Conservation (phyloP, 1,284 basidiomycete species). For the Marasmius fiardii region DNA sequence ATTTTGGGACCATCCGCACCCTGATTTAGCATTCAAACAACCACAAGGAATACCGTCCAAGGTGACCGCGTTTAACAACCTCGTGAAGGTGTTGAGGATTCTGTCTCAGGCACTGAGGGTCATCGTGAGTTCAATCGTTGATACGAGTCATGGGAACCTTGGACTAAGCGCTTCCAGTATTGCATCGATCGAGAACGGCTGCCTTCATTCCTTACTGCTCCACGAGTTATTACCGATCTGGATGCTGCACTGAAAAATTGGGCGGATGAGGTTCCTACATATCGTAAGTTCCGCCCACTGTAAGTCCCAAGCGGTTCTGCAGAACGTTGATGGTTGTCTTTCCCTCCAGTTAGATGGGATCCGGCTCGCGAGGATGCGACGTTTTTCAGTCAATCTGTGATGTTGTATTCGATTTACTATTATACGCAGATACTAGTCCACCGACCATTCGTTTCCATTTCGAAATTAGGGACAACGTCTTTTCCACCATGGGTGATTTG, state of each 20-base stretch:
- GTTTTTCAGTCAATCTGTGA: constrained; percentile 70
- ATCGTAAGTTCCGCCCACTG: neutral
- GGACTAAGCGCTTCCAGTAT: no score
- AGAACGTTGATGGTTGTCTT: neutral
- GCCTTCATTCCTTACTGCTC: no score
- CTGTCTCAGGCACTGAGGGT: constrained; percentile 63
- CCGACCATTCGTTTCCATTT: constrained; percentile 77
- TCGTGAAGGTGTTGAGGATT: constrained; percentile 63
- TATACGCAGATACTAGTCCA: constrained; percentile 77
- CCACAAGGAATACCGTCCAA: constrained; percentile 53
- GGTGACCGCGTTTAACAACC: constrained; percentile 53
- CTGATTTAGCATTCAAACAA: constrained; percentile 48
- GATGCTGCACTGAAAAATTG: neutral
- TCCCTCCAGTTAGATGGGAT: constrained; percentile 66
- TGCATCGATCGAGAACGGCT: no score
- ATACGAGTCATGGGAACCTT: no score
- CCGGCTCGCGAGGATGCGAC: constrained; percentile 52
- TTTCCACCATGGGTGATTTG: constrained; percentile 81
- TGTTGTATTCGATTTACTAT: constrained; percentile 68
- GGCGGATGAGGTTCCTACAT: neutral
- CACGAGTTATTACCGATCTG: neutral
- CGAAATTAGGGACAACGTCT: constrained; percentile 52
- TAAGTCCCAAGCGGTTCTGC: neutral
- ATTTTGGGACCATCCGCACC: constrained; percentile 63
- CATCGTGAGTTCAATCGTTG: no score